These are phyloP conservation scores for Venturia asperata DNA, from an alignment of 2,329 filamentous ascomycete species.

Conservation along the genomic window DNA sequence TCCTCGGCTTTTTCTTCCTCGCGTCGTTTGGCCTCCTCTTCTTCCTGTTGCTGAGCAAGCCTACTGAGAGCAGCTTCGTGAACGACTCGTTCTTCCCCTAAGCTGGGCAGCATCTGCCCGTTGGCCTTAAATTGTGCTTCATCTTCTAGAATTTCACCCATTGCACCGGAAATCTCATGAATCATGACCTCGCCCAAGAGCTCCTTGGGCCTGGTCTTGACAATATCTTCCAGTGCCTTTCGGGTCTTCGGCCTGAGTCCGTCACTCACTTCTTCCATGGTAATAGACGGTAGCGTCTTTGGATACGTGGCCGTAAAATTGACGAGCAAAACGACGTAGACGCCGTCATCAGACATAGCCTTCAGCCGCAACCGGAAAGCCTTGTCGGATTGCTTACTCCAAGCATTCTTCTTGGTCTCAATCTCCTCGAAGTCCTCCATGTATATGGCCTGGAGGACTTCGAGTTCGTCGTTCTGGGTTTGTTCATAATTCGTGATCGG, in stretches of 20 bases:
- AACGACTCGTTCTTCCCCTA: constrained; percentile 80
- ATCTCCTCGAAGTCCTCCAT: constrained; percentile 78
- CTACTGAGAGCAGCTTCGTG: constrained; percentile 67
- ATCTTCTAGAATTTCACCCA: constrained; percentile 71
- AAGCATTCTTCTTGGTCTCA: constrained; percentile 60
- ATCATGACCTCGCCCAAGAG: constrained; percentile 59
- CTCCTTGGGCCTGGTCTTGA: constrained; percentile 61
- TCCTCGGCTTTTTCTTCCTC: constrained; percentile 55
- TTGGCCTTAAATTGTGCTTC: constrained; percentile 37
- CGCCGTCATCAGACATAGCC: constrained; percentile 63
- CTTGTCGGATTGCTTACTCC: constrained; percentile 62
- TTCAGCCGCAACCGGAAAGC: constrained; percentile 75
- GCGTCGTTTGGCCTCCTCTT: constrained; percentile 34
- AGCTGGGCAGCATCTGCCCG: constrained; percentile 69
- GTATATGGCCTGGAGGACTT: constrained; percentile 81
- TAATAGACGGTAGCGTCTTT: constrained; percentile 68
- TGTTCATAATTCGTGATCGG: constrained; percentile 63
- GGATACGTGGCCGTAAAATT: constrained; percentile 87
- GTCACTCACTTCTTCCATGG: constrained; percentile 53
- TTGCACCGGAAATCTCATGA: constrained; percentile 51
- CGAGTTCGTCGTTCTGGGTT: constrained; percentile 79
- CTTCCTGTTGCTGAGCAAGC: constrained; percentile 43
- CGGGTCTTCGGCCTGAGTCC: constrained; percentile 63
- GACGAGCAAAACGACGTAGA: constrained; percentile 65
- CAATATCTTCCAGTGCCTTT: constrained; percentile 62